These are phyloP conservation scores for Umbilicaria muhlenbergii DNA, from an alignment of 495 filamentous ascomycete species.

Conservation along the genomic window DNA sequence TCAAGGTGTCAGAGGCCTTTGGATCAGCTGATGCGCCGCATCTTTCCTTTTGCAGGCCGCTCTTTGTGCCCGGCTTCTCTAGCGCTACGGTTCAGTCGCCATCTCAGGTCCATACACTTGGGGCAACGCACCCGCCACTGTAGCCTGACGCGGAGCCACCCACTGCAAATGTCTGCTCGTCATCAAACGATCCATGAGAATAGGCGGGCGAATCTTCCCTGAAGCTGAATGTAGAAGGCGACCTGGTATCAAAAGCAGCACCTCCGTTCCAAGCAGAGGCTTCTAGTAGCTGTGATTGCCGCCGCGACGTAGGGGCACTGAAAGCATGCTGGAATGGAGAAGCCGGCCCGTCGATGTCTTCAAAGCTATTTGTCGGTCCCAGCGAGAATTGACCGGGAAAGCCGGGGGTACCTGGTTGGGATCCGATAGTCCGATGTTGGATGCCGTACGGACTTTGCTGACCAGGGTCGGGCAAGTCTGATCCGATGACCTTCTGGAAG, in stretches of 20 bases:
- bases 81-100: not conserved
- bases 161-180: conserved; percentile 10
- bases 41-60: too few species aligned
- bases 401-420: conserved; percentile 12
- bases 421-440: conserved; percentile 9
- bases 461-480: not conserved
- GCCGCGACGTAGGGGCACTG: conserved; percentile 5
- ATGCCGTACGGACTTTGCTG: conserved; percentile 13
- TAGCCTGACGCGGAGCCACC: conserved; percentile 11
- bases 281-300: conserved; percentile 11
- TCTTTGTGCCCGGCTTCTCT: too few species aligned
- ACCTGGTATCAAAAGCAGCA: conserved; percentile 11
- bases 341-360: conserved; percentile 12
- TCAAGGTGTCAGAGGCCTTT: too few species aligned
- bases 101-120: conserved; percentile 2
- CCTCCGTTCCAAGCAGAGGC: conserved; percentile 7
- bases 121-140: conserved; percentile 8
- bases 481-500: not conserved
- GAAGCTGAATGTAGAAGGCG: conserved; percentile 10
- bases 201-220: conserved; percentile 11
- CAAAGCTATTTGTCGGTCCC: conserved; percentile 10
- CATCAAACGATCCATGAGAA: conserved; percentile 12
- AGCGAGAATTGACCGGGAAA: conserved; percentile 8
- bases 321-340: conserved; percentile 13
- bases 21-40: too few species aligned